phyloP scores from a whole-genome alignment of 768 basidiomycete genomes.

The Boletellus ananiceps region DNA sequence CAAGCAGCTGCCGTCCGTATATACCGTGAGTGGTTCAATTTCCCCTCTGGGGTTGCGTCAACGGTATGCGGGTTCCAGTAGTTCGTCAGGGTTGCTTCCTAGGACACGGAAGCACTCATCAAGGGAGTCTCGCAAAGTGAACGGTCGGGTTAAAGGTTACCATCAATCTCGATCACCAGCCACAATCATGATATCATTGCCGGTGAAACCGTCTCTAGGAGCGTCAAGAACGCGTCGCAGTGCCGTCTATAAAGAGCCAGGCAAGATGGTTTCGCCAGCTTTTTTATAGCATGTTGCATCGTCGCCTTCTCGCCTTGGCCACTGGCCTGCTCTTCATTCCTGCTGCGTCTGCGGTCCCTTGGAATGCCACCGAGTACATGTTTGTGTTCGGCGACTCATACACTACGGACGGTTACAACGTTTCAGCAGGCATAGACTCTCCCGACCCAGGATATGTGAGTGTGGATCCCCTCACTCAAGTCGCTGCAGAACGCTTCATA shows the following conservation, averaged over 20 bases:
- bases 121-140: too few relatives aligned
- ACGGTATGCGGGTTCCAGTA: too few relatives aligned
- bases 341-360: conserved; percentile 31
- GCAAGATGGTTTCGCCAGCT: not conserved
- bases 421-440: conserved; percentile 52
- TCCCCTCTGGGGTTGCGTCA: too few relatives aligned
- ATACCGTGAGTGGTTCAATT: too few relatives aligned
- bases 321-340: conserved; percentile 6
- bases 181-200: too few relatives aligned
- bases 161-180: too few relatives aligned
- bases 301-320: conserved; percentile 1
- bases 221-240: too few relatives aligned
- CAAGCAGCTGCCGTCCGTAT: too few relatives aligned
- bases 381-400: conserved; percentile 66
- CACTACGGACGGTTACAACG: conserved; percentile 54
- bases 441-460: conserved; percentile 48
- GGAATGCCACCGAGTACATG: conserved; percentile 51
- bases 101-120: too few relatives aligned
- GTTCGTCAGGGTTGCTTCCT: too few relatives aligned
- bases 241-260: conserved; percentile 9
- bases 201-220: too few relatives aligned
- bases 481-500: conserved; percentile 4
- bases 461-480: not conserved
- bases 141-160: too few relatives aligned
- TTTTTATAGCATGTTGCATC: conserved; percentile 11